These are phyloP conservation scores for Globisporangium yorkense DNA, from an alignment of 352 stramenopile species.

Conservation along the genomic window DNA sequence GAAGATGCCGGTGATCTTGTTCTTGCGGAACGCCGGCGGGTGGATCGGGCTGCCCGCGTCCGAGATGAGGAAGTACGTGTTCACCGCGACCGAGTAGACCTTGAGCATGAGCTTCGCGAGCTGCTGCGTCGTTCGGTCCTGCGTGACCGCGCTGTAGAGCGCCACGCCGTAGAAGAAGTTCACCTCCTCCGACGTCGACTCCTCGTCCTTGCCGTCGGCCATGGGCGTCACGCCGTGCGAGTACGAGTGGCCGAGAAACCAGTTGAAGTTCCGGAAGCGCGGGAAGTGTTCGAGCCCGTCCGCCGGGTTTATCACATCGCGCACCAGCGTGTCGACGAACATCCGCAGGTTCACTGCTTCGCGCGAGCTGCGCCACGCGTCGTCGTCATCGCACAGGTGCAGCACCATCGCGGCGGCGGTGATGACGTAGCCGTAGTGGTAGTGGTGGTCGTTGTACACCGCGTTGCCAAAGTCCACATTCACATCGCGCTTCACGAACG, in stretches of 20 bases:
- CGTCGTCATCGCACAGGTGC: slow-evolving; percentile 27
- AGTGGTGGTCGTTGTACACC: slow-evolving; percentile 75
- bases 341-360: slow-evolving; percentile 31
- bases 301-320: slow-evolving; percentile 36
- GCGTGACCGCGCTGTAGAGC: slow-evolving; percentile 43
- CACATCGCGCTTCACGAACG: slow-evolving; percentile 46
- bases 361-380: slow-evolving; percentile 27
- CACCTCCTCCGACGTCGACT: slow-evolving; percentile 64
- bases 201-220: slow-evolving; percentile 67
- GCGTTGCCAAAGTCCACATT: slow-evolving; percentile 71
- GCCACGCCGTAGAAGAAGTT: slow-evolving; percentile 59
- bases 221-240: slow-evolving; percentile 66
- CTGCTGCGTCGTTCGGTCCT: slow-evolving; percentile 29
- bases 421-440: slow-evolving; percentile 68
- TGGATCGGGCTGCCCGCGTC: slow-evolving; percentile 37
- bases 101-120: slow-evolving; percentile 57
- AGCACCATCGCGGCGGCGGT: slow-evolving; percentile 43
- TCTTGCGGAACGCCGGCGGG: slow-evolving; percentile 41
- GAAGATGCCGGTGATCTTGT: slow-evolving; percentile 69
- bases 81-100: slow-evolving; percentile 44
- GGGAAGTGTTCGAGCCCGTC: slow-evolving; percentile 40
- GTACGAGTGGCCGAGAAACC: slow-evolving; percentile 63
- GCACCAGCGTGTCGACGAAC: slow-evolving; percentile 45
- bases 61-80: slow-evolving; percentile 62
- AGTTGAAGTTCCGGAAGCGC: slow-evolving; percentile 54